These are phyloP conservation scores for Erucastrum elatum DNA, from an alignment of 345 rosid species.

Conservation along the genomic window DNA sequence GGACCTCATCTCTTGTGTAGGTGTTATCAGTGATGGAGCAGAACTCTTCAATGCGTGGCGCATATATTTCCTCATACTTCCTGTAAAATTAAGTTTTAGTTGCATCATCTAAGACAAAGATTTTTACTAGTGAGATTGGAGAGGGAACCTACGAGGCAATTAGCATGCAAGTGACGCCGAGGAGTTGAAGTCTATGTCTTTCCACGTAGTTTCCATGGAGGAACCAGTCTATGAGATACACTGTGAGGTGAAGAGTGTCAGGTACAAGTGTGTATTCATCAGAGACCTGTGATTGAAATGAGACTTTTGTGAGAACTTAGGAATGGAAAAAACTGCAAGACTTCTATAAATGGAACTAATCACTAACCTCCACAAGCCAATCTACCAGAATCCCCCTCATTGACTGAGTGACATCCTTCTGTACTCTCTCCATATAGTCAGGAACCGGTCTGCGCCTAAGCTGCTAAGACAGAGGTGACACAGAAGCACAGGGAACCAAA, in stretches of 20 bases:
- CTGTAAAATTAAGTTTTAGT: conserved; percentile 42
- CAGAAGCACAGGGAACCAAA: conserved; percentile 9
- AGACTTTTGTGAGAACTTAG: conserved; percentile 10
- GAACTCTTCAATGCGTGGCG: conserved; percentile 87
- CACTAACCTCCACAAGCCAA: conserved; percentile 98
- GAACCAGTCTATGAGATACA: conserved; percentile 79
- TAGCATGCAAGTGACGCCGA: conserved; percentile 95
- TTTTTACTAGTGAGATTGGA: not conserved
- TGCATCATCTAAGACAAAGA: not conserved
- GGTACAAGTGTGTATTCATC: conserved; percentile 87
- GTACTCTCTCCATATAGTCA: conserved; percentile 67
- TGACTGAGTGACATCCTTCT: conserved; percentile 70
- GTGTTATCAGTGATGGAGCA: conserved; percentile 96
- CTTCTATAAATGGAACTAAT: not conserved
- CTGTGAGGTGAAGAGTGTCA: conserved; percentile 85
- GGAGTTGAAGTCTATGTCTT: conserved; percentile 78
- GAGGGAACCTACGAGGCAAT: conserved; percentile 78
- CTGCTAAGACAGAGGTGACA: conserved; percentile 45
- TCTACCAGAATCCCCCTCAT: conserved; percentile 93
- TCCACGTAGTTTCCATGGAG: conserved; percentile 71
- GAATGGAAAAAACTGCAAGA: not conserved
- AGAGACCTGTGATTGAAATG: conserved; percentile 62
- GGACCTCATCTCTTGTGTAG: conserved; percentile 71
- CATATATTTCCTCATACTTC: conserved; percentile 89
- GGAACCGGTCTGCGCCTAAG: conserved; percentile 64